These are phyloP conservation scores for Haplographium delicatum DNA, from an alignment of 495 filamentous ascomycete genomes.

Conservation along the genomic window DNA sequence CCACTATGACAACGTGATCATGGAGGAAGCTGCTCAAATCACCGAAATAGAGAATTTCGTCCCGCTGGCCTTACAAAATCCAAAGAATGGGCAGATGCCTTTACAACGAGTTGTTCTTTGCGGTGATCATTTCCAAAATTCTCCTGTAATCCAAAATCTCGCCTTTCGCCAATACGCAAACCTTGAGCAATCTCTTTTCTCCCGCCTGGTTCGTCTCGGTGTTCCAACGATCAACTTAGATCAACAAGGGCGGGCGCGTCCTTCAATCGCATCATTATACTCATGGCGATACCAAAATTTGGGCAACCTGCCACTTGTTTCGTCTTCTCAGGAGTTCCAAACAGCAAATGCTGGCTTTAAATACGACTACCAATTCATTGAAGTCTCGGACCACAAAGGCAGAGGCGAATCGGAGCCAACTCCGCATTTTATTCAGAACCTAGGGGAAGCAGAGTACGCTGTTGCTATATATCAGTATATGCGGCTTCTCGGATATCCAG, in stretches of 20 bases:
- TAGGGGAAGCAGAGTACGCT: constrained; percentile 95
- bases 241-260: constrained; percentile 83
- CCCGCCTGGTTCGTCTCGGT: constrained; percentile 80
- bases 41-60: constrained; percentile 98
- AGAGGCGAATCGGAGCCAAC: constrained; percentile 82
- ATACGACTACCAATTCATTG: constrained; percentile 95
- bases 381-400: constrained; percentile 92
- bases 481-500: constrained; percentile 94
- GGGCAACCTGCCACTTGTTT: constrained; percentile 70
- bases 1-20: constrained; percentile 94
- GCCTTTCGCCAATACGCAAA: constrained; percentile 97
- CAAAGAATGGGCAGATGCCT: constrained; percentile 63
- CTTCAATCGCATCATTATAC: constrained; percentile 84
- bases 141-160: constrained; percentile 89
- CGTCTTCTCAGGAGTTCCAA: constrained; percentile 63
- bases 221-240: constrained; percentile 88
- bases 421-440: constrained; percentile 96
- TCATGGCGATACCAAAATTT: constrained; percentile 87
- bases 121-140: constrained; percentile 96
- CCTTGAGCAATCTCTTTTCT: constrained; percentile 91
- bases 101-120: constrained; percentile 87
- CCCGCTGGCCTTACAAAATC: constrained; percentile 81
- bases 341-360: constrained; percentile 86
- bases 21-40: constrained; percentile 99
- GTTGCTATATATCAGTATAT: constrained; percentile 97